Evolutionary conservation across 106 monocot genomes (phyloP), one percentile per base, ranked within the genome.

Genomic region (Dendrobium catenatum): DNA sequence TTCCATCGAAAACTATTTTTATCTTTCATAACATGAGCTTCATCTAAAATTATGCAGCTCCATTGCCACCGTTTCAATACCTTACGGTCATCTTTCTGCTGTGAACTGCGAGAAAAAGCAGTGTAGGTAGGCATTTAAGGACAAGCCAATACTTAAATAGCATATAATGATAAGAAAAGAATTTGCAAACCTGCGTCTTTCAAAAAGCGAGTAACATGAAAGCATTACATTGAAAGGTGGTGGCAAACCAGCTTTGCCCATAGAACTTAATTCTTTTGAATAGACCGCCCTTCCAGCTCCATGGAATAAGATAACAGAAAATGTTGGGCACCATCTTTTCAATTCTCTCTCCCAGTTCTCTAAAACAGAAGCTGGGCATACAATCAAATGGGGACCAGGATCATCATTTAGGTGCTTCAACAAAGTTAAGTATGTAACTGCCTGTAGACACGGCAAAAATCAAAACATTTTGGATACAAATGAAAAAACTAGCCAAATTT

Each of bases 301-400:
- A 86, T 98, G 98, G 86, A 95, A 98, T 83, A 98, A 82, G 40
- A 98, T 84, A 37, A 98, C 85, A 80, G 92, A 91, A 90, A 98
- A 95, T 41, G 89, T 89, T 44, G 98, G 95, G 61, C 95, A 98
- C 98, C 98, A 98, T 79, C 79, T 88, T 83, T 81, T 91, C 56
- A 98, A 76, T 86, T 98, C 98, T 86, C 98, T 91, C 85, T 93
- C 92, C 98, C 98, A 98, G 77, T 98, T 98, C 80, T 98, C 98
- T 81, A 98, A 82, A 51, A 98, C 85, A 80, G 98, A 98, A 78
- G 98, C 98, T 75, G 98, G 98, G 82, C 89, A 98, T 44, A 98
- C 98, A 86, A 98, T 93, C 55, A 98, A 80, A 83, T 98, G 98
- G 19, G 98, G 98, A 83, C 98, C 98, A 49, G 89, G 89, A 77